Evolutionary conservation across 2,329 filamentous ascomycete species (phyloP), one percentile per base, ranked within the genome.

Genomic region (Bipolaris oryzae): DNA sequence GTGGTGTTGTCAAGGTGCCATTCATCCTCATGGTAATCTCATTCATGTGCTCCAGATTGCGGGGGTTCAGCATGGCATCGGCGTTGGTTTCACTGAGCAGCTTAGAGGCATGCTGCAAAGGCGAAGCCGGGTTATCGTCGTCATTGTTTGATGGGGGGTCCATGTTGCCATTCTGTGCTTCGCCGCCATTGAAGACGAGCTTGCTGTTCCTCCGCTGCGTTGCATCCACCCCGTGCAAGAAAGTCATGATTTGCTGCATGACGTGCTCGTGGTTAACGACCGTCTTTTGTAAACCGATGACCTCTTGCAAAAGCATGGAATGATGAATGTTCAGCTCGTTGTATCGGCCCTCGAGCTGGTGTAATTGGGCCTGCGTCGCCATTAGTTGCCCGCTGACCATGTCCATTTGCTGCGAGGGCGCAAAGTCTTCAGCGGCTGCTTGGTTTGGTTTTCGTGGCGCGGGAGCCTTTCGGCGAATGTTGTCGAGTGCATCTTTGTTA

Each of bases 401-500:
- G 62, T 94, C 90, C 73, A 96, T 89, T 75, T 97, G 94, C 74
- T 96, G 92, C 21, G 88, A 89, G 1, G 92, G 90, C 21, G 91
- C 86, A 54, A 90, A 88, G 43, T 96, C 92, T 54, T 88, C 89
- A 3, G 61, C 49, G 16, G 80, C 77, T 13, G 70, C 57, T 49
- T 71, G 63, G 54, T 80, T 80, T 31, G 84, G 77, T 74, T 97
- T 98, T 63, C 94, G 84, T 3, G 94, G 91, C 1, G 94, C 92
- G 0, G 95, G 95, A 2, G 95, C 94, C 79, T 99, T 99, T 67
- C 95, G 85, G 69, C 92, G 87, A 71, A 99, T 99, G 67, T 97
- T 98, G 72, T 99, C 95, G 45, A 99, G 83, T 43, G 92, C 95
- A 73, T 97, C 92, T 76, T 97, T 97, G 78, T 94, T 96, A 77